These are phyloP conservation scores for Thielaviopsis punctulata DNA, from an alignment of 2,329 filamentous ascomycete species.

Conservation along the genomic window DNA sequence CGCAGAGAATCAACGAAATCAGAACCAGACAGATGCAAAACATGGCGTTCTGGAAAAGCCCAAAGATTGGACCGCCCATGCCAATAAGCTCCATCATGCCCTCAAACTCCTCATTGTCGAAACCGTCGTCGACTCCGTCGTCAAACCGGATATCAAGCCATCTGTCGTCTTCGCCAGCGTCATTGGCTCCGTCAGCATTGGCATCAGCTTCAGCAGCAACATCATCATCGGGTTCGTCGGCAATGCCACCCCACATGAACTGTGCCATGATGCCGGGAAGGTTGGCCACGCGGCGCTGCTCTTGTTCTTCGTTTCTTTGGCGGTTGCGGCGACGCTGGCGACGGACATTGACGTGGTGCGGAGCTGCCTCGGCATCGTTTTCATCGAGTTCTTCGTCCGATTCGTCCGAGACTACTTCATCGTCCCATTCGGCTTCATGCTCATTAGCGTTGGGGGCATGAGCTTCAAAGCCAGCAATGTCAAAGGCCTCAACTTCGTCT, in stretches of 20 bases:
- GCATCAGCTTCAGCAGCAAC: slow-evolving; percentile 36
- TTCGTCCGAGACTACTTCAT: slow-evolving; percentile 1
- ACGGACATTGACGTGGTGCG: not conserved
- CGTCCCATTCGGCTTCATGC: slow-evolving; percentile 10
- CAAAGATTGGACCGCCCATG: slow-evolving; percentile 82
- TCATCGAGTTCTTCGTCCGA: slow-evolving; percentile 9
- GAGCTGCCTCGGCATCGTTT: not conserved
- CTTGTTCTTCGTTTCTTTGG: not conserved
- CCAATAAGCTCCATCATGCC: slow-evolving; percentile 91
- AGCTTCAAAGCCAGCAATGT: too few species aligned
- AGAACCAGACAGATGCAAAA: slow-evolving; percentile 86
- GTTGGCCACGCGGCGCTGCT: not conserved
- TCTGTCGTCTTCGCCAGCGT: slow-evolving; percentile 22
- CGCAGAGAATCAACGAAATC: slow-evolving; percentile 65
- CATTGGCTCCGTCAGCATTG: slow-evolving; percentile 27
- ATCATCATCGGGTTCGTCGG: slow-evolving; percentile 10
- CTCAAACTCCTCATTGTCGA: slow-evolving; percentile 80
- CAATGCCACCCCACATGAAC: slow-evolving; percentile 45
- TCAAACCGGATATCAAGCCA: not conserved
- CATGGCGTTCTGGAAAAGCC: slow-evolving; percentile 82
- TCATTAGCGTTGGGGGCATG: slow-evolving; percentile 7
- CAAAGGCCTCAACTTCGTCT: not conserved
- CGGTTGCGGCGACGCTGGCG: not conserved
- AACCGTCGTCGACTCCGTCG: slow-evolving; percentile 24
- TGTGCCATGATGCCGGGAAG: slow-evolving; percentile 26